Percentiles rank a stretch among this genome's conserved stretches.
phyloP scores from a whole-genome alignment of 2,329 filamentous ascomycete species.

The Apiospora malaysiana region DNA sequence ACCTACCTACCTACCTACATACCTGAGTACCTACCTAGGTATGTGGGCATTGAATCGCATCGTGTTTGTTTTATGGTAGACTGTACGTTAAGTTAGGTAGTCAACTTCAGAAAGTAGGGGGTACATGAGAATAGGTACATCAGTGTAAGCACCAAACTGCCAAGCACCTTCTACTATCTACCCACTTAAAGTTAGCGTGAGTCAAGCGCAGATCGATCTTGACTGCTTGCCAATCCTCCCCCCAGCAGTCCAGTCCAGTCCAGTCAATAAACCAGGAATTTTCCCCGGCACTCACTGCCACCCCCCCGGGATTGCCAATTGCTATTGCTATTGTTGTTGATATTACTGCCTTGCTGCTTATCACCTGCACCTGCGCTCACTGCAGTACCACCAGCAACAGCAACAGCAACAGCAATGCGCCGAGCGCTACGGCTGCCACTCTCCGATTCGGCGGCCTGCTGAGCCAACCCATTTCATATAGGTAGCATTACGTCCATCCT shows the following conservation, averaged over 20 bases:
- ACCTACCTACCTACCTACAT: too few species aligned
- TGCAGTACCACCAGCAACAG: slow-evolving; percentile 5
- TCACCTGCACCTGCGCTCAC: background rate
- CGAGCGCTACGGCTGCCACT: slow-evolving; percentile 11
- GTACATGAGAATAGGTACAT: too few species aligned
- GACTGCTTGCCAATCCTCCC: background rate
- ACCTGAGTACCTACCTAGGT: too few species aligned
- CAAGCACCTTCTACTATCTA: background rate
- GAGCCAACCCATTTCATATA: background rate
- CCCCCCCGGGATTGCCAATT: background rate
- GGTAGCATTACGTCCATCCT: background rate
- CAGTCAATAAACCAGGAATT: slow-evolving; percentile 17
- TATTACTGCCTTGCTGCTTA: background rate
- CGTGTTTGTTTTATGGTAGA: too few species aligned
- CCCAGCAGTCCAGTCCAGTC: too few species aligned
- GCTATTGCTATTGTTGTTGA: too few species aligned
- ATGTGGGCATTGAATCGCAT: too few species aligned
- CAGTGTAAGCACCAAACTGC: too few species aligned
- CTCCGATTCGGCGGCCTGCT: slow-evolving; percentile 15
- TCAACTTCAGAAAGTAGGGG: too few species aligned
- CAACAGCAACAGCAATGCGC: slow-evolving; percentile 1
- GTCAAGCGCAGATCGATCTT: slow-evolving; percentile 6
- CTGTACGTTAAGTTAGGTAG: too few species aligned
- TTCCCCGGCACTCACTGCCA: slow-evolving; percentile 5
- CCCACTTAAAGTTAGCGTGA: slow-evolving; percentile 14